Conservation (phyloP, 345 rosid genomes). For the Eutrema japonicum region DNA sequence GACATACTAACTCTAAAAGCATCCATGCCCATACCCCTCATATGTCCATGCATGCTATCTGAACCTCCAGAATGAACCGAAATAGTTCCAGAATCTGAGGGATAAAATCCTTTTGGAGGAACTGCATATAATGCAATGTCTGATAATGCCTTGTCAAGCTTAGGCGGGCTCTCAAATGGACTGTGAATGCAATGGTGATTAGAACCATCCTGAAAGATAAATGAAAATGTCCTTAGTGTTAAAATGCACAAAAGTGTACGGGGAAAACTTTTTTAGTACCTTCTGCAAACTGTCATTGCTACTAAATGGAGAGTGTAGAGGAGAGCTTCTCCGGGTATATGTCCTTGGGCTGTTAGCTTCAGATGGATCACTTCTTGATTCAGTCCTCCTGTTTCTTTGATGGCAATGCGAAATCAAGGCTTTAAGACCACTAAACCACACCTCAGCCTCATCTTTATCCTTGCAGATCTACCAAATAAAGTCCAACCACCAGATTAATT, state of each 20-base stretch:
- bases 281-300: constrained; percentile 88
- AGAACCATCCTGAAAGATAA: constrained; percentile 65
- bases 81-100: constrained; percentile 77
- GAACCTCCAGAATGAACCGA: constrained; percentile 97
- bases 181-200: constrained; percentile 78
- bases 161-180: constrained; percentile 98
- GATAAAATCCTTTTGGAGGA: constrained; percentile 87
- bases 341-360: constrained; percentile 87
- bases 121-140: constrained; percentile 77
- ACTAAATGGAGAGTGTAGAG: constrained; percentile 69
- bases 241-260: constrained; percentile 20
- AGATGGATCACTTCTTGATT: constrained; percentile 56
- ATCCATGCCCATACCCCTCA: constrained; percentile 74
- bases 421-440: constrained; percentile 66
- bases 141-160: constrained; percentile 82
- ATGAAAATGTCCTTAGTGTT: constrained; percentile 1
- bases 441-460: constrained; percentile 77
- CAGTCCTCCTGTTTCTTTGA: constrained; percentile 47
- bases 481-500: constrained; percentile 27
- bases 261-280: constrained; percentile 47
- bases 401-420: constrained; percentile 53
- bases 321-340: constrained; percentile 90
- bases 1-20: constrained; percentile 96
- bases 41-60: constrained; percentile 84
- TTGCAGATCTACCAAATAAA: constrained; percentile 58